phyloP scores from a whole-genome alignment of 2,329 filamentous ascomycete genomes.

The Xylariomycetidae sp. region DNA sequence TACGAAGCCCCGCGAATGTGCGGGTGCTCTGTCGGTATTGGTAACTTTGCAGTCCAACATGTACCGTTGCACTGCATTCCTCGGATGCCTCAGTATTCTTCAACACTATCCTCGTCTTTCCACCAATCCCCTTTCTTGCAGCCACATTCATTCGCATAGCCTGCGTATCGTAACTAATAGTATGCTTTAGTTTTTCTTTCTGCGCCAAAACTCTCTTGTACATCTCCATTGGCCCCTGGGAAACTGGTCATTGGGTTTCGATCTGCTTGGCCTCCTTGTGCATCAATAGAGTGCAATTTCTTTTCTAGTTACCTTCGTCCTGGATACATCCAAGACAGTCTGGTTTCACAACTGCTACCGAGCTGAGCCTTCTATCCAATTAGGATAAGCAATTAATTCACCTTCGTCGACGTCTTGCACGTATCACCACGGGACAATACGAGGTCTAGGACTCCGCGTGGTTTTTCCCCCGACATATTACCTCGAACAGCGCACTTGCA shows the following conservation, averaged over 20 bases:
- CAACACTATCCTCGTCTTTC: too few relatives aligned
- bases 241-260: slow-evolving; percentile 11
- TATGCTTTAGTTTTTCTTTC: too few relatives aligned
- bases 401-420: slow-evolving; percentile 6
- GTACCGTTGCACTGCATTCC: too few relatives aligned
- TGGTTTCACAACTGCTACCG: slow-evolving; percentile 13
- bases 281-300: slow-evolving; percentile 19
- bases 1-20: slow-evolving; percentile 10
- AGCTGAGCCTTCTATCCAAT: slow-evolving; percentile 10
- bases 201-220: slow-evolving; percentile 13
- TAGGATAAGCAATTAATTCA: slow-evolving; percentile 17
- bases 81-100: too few relatives aligned
- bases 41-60: too few relatives aligned
- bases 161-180: too few relatives aligned
- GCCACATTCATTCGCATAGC: too few relatives aligned
- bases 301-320: slow-evolving; percentile 14
- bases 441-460: too few relatives aligned
- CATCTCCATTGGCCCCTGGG: slow-evolving; percentile 4
- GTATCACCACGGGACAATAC: slow-evolving; percentile 7
- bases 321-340: slow-evolving; percentile 20
- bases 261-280: slow-evolving; percentile 2
- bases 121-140: too few relatives aligned
- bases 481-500: slow-evolving; percentile 3
- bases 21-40: too few relatives aligned
- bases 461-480: slow-evolving; percentile 9